These are phyloP conservation scores for Metrosideros polymorpha DNA, from an alignment of 441 rosid species.

Conservation along the genomic window DNA sequence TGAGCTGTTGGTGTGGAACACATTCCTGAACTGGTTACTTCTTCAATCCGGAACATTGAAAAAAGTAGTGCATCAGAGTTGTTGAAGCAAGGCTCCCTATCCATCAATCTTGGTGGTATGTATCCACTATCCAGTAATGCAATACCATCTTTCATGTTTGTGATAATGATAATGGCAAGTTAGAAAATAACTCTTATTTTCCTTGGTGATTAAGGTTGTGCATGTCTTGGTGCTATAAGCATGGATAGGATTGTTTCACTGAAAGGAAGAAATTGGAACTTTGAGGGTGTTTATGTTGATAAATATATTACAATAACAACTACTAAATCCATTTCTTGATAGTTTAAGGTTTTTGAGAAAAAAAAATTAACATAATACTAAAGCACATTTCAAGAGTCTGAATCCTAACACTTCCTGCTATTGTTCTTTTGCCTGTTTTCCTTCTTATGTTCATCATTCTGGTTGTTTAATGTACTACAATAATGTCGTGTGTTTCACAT, in stretches of 20 bases:
- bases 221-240: not conserved
- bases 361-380: not conserved
- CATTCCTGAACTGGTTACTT: slow-evolving; percentile 65
- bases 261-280: not conserved
- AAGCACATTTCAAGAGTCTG: not conserved
- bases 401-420: not conserved
- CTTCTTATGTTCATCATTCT: not conserved
- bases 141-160: not conserved
- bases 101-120: slow-evolving; percentile 76
- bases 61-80: slow-evolving; percentile 63
- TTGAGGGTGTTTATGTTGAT: too few species aligned
- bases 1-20: slow-evolving; percentile 85
- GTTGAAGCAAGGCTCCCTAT: slow-evolving; percentile 62
- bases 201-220: not conserved
- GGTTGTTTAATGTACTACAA: not conserved
- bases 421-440: not conserved
- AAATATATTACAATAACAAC: not conserved
- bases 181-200: not conserved
- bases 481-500: not conserved
- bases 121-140: not conserved
- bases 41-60: slow-evolving; percentile 55
- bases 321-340: not conserved
- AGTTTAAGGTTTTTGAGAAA: not conserved
- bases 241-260: not conserved
- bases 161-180: not conserved